Evolutionary conservation across 495 filamentous ascomycete genomes (phyloP).

Genomic region (Neurospora sublineolata): DNA sequence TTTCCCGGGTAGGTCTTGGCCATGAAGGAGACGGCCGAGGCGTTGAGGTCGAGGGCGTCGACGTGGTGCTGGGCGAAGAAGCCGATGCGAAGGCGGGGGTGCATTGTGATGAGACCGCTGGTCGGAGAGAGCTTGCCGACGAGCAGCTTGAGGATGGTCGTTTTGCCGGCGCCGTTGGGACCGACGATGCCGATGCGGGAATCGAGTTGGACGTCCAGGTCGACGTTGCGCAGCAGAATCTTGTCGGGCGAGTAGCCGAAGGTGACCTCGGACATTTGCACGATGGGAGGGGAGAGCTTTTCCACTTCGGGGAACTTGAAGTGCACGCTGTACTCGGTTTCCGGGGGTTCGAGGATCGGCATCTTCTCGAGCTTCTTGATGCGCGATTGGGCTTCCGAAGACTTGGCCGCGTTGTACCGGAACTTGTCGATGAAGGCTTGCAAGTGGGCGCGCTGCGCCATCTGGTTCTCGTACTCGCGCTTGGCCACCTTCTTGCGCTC

Average conservation of each 20-base stretch:
- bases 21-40: slow-evolving; percentile 89
- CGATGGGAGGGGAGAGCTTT: slow-evolving; percentile 92
- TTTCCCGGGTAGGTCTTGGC: slow-evolving; percentile 80
- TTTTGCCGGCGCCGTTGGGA: slow-evolving; percentile 97
- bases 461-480: slow-evolving; percentile 98
- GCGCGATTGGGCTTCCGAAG: slow-evolving; percentile 90
- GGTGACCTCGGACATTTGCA: slow-evolving; percentile 87
- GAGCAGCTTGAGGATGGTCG: slow-evolving; percentile 86
- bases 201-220: slow-evolving; percentile 94
- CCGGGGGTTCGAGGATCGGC: slow-evolving; percentile 81
- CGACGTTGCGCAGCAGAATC: slow-evolving; percentile 71
- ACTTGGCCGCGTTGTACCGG: slow-evolving; percentile 98
- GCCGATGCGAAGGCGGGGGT: slow-evolving; percentile 78
- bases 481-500: slow-evolving; percentile 93
- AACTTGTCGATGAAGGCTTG: slow-evolving; percentile 98
- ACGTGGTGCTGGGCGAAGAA: slow-evolving; percentile 99
- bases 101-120: slow-evolving; percentile 69
- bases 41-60: slow-evolving; percentile 83
- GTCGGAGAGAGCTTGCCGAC: slow-evolving; percentile 74
- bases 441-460: slow-evolving; percentile 82
- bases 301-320: slow-evolving; percentile 98
- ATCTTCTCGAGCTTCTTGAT: slow-evolving; percentile 99
- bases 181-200: slow-evolving; percentile 97
- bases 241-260: slow-evolving; percentile 83
- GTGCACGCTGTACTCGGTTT: slow-evolving; percentile 89